Evolutionary conservation across 2,329 filamentous ascomycete genomes (phyloP).

Genomic region (Paraconiothyrium sp.): DNA sequence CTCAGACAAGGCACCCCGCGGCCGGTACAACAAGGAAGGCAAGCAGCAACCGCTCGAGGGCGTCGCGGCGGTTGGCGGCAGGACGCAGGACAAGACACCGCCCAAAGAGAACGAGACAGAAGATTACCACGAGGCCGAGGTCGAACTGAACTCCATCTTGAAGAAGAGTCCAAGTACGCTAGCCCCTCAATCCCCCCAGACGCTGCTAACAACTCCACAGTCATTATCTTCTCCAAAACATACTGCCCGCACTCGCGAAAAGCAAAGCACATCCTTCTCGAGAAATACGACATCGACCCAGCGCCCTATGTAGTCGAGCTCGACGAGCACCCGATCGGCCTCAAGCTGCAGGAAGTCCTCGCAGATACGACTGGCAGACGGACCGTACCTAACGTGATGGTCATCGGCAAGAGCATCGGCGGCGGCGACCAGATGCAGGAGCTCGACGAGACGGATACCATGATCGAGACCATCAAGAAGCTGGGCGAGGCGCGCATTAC

Average conservation of each 20-base stretch:
- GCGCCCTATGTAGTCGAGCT: constrained; percentile 89
- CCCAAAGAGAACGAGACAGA: constrained; percentile 61
- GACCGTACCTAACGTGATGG: constrained; percentile 91
- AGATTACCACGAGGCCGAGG: constrained; percentile 71
- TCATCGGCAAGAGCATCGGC: constrained; percentile 88
- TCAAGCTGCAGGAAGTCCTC: constrained; percentile 75
- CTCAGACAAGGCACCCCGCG: constrained; percentile 63
- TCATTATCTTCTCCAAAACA: constrained; percentile 95
- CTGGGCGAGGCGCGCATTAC: constrained; percentile 75
- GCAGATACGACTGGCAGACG: constrained; percentile 77
- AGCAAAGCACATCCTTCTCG: constrained; percentile 85
- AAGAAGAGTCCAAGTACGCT: constrained; percentile 81
- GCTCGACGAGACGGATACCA: constrained; percentile 68
- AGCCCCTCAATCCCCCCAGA: neutral
- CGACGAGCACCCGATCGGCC: constrained; percentile 80
- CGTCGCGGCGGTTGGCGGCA: constrained; percentile 57
- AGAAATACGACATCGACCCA: constrained; percentile 84
- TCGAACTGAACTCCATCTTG: constrained; percentile 79
- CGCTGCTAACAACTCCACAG: constrained; percentile 55
- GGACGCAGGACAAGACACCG: constrained; percentile 49
- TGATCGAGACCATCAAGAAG: constrained; percentile 76
- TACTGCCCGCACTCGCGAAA: constrained; percentile 88
- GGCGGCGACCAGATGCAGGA: constrained; percentile 86
- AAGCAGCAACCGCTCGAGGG: constrained; percentile 49
- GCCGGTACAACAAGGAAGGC: constrained; percentile 54